A percentile compares a stretch with the other conserved stretches of the same genome.
Conservation (phyloP, 148 eudicot species). For the Salicornia ramosissima region DNA sequence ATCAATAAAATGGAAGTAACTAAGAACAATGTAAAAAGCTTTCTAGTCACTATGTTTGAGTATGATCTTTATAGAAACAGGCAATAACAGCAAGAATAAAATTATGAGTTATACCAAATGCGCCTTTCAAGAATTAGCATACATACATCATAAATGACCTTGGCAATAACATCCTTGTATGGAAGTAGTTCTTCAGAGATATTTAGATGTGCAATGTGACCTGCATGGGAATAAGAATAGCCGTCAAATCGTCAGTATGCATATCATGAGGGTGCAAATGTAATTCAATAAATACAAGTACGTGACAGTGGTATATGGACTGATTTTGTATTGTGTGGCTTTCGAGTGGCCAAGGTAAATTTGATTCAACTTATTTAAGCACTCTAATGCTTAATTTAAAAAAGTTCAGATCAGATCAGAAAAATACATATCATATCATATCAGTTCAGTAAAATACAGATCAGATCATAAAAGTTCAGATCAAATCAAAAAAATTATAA, state of each 20-base stretch:
- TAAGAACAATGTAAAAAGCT: constrained; percentile 3
- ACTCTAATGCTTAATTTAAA: no score
- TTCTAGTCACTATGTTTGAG: not conserved
- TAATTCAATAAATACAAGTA: no score
- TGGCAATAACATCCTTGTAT: constrained; percentile 81
- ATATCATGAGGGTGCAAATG: no score
- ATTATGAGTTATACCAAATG: not conserved
- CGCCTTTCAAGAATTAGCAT: constrained; percentile 3
- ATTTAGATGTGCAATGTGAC: constrained; percentile 96
- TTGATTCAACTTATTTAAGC: no score
- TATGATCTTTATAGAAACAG: not conserved
- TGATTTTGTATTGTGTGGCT: no score
- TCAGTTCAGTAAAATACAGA: no score
- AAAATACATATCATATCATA: no score
- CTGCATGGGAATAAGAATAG: constrained; percentile 41
- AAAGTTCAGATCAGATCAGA: no score
- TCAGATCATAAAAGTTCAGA: no score
- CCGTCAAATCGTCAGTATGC: constrained; percentile 26
- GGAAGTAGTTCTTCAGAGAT: constrained; percentile 83
- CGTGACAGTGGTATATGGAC: no score
- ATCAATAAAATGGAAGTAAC: not conserved
- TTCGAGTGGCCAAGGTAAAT: no score
- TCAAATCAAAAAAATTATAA: no score
- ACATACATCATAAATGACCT: constrained; percentile 95
- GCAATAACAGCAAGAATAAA: not conserved